Conservation (phyloP, 1,139 yeast genomes). For the Debaryomyces subglobosus region DNA sequence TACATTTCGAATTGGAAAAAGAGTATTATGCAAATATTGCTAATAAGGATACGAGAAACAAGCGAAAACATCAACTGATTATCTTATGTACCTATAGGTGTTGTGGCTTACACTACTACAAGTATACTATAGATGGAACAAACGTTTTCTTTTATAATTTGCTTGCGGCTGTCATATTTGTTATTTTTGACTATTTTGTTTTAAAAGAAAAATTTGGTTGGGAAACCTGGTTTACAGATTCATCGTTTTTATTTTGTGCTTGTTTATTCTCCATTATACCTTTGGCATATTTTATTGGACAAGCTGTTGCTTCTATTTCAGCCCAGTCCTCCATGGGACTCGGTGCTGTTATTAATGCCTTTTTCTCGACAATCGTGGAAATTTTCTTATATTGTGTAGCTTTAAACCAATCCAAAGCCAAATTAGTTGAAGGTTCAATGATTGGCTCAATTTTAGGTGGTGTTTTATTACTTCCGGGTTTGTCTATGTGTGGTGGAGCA, state of each 20-base stretch:
- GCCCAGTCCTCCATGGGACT: constrained; percentile 99
- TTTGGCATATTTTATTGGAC: constrained; percentile 95
- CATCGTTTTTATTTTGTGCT: constrained; percentile 66
- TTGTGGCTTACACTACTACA: constrained; percentile 89
- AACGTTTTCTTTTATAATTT: constrained; percentile 89
- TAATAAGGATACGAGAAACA: constrained; percentile 20
- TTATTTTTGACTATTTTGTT: constrained; percentile 75
- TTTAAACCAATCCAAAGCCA: constrained; percentile 79
- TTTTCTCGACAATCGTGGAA: constrained; percentile 94
- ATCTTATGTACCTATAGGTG: constrained; percentile 88
- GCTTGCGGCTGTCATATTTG: constrained; percentile 76
- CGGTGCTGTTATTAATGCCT: constrained; percentile 98
- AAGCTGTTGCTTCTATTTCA: constrained; percentile 97
- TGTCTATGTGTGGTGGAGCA: constrained; percentile 98
- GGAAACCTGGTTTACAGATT: constrained; percentile 57
- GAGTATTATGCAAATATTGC: constrained; percentile 41
- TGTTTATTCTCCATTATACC: constrained; percentile 89
- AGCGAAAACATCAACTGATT: constrained; percentile 43
- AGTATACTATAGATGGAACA: constrained; percentile 95
- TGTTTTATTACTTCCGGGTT: constrained; percentile 85
- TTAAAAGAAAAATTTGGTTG: constrained; percentile 55
- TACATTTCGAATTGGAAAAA: constrained; percentile 66
- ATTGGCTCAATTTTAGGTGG: constrained; percentile 95
- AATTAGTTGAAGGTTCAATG: constrained; percentile 95
- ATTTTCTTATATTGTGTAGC: constrained; percentile 93